Conservation (phyloP, 2,329 filamentous ascomycete species). For the Periconia digitata region DNA sequence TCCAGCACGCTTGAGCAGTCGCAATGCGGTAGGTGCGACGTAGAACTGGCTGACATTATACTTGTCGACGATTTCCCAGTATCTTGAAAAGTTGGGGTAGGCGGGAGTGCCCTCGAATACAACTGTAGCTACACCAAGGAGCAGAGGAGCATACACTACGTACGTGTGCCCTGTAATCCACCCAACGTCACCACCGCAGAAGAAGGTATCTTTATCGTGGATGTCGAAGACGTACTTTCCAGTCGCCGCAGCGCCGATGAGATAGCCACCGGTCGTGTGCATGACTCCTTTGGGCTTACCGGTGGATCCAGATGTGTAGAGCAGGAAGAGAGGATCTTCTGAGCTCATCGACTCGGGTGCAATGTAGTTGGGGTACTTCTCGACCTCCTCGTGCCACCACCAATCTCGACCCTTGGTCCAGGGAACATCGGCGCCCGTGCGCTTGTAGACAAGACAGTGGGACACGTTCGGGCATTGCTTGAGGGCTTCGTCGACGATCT, state of each 20-base stretch:
- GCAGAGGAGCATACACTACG: constrained; percentile 91
- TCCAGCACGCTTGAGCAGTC: constrained; percentile 91
- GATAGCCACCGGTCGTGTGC: constrained; percentile 94
- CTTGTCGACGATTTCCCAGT: constrained; percentile 98
- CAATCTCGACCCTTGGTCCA: constrained; percentile 86
- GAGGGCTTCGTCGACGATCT: constrained; percentile 96
- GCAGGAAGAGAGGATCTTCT: constrained; percentile 94
- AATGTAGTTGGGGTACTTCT: constrained; percentile 94
- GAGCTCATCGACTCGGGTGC: constrained; percentile 86
- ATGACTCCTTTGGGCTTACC: constrained; percentile 99
- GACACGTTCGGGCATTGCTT: constrained; percentile 91
- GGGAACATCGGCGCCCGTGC: constrained; percentile 89
- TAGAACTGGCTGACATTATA: constrained; percentile 98
- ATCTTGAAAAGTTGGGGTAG: constrained; percentile 95
- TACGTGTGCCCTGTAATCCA: constrained; percentile 99
- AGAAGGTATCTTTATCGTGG: constrained; percentile 89
- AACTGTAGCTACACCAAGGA: constrained; percentile 90
- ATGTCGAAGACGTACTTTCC: constrained; percentile 99
- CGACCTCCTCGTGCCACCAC: constrained; percentile 99
- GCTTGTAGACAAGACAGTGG: constrained; percentile 88
- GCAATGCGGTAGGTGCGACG: constrained; percentile 90
- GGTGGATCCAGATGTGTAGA: constrained; percentile 97
- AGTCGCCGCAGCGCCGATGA: constrained; percentile 89
- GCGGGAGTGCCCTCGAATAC: constrained; percentile 98
- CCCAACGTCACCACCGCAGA: constrained; percentile 96